Percentiles rank a stretch among this genome's conserved stretches.
These are phyloP conservation scores for Trichoderma reesei DNA, from an alignment of 495 filamentous ascomycete genomes.

Conservation along the genomic window DNA sequence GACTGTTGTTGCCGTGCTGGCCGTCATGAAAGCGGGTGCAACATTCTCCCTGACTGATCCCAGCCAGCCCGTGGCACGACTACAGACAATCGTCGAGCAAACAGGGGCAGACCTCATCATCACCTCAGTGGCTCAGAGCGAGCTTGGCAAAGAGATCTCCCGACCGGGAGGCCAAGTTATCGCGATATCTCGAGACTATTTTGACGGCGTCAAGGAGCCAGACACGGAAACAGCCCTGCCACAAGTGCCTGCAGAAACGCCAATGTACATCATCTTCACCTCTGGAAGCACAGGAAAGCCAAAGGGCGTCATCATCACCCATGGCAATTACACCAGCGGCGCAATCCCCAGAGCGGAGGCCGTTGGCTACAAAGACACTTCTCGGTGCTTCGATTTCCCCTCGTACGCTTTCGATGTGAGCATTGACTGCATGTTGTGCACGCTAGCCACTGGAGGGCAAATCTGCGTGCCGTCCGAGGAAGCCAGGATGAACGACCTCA, in stretches of 20 bases:
- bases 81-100: slow-evolving; percentile 44
- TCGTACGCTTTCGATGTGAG: slow-evolving; percentile 44
- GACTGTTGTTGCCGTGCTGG: slow-evolving; percentile 42
- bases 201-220: neutral
- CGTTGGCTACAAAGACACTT: slow-evolving; percentile 28
- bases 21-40: slow-evolving; percentile 44
- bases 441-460: slow-evolving; percentile 46
- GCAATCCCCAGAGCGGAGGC: slow-evolving; percentile 30
- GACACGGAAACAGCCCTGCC: slow-evolving; percentile 15
- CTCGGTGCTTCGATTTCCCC: slow-evolving; percentile 39
- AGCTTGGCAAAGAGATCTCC: slow-evolving; percentile 22
- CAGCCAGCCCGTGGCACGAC: slow-evolving; percentile 36
- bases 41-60: slow-evolving; percentile 33
- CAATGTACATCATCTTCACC: slow-evolving; percentile 37
- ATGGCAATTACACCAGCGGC: slow-evolving; percentile 33
- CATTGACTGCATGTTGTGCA: slow-evolving; percentile 41
- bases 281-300: slow-evolving; percentile 41
- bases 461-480: slow-evolving; percentile 53
- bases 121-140: slow-evolving; percentile 36
- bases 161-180: slow-evolving; percentile 20
- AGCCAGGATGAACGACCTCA: slow-evolving; percentile 34
- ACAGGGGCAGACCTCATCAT: slow-evolving; percentile 39
- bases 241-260: slow-evolving; percentile 18
- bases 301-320: slow-evolving; percentile 36
- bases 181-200: slow-evolving; percentile 13